Base-by-base conservation (phyloP, 495 filamentous ascomycete species). In the Xylaria longipes region DNA sequence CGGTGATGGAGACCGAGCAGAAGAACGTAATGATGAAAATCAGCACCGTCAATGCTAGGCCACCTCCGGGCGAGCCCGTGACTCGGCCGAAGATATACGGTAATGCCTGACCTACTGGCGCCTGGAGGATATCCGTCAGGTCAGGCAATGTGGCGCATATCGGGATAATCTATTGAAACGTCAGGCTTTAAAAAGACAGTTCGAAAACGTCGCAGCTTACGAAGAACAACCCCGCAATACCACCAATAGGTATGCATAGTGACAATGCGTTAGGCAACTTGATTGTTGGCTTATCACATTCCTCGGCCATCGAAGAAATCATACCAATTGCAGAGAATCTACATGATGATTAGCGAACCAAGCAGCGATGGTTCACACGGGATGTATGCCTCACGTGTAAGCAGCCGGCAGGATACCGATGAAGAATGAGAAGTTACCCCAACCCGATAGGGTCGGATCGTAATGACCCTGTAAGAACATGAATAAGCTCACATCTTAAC, bases 1-100 rank as follows among this genome's bases (percentile, higher is more conserved):
- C 87, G 25, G 86, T 79, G 11, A 85, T 82, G 54, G 85, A 87
- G 41, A 85, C 80, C 31, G 86, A 86, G 39, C 85, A 85, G 70
- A 88, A 87, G 70, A 88, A 82, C 4, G 84, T 77, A 57, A 93
- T 90, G 9, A 90, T 88, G 45, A 93, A 85, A 68, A 93, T 86
- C 8, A 93, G 81, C 74, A 93, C 87, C 3, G 92, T 85, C 2
- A 93, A 82, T 0, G 87, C 91, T 62, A 93, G 90, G 4, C 89
- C 91, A 27, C 90, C 91, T 27, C 76, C 84, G 20, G 85, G 80
- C 17, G 82, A 82, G 8, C 86, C 87, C 27, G 85, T 87, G 14
- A 86, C 86, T 15, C 70, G 82, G 67, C 87, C 87, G 76, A 89
- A 88, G 62, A 89, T 74, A 35, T 83, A 80, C 6, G 81, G 84